Percentiles rank a stretch among this genome's conserved stretches.
Evolutionary conservation across 805 yeast genomes (phyloP).

Genomic region (Peterozyma toletana): DNA sequence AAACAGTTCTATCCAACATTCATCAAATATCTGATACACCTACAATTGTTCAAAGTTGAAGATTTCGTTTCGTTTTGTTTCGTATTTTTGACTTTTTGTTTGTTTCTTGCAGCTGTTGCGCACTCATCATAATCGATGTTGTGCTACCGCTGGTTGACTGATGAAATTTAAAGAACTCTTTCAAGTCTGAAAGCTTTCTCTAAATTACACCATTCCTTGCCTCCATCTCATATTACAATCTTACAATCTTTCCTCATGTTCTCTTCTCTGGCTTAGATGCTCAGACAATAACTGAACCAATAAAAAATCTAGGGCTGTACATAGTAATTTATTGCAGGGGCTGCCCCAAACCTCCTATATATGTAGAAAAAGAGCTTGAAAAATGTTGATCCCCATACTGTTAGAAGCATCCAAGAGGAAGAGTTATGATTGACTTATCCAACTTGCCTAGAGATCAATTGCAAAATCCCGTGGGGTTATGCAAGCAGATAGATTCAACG

Average conservation of each 20-base stretch:
- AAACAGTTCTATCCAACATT: slow-evolving; percentile 33
- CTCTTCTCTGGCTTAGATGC: too few relatives aligned
- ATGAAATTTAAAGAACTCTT: too few relatives aligned
- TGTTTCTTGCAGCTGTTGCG: too few relatives aligned
- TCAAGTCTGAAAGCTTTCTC: too few relatives aligned
- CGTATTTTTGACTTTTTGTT: not conserved
- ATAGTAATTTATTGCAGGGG: not conserved
- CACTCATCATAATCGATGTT: not conserved
- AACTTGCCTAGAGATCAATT: not conserved
- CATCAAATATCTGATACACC: slow-evolving; percentile 25
- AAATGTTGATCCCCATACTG: not conserved
- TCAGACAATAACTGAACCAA: too few relatives aligned
- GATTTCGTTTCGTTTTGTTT: not conserved
- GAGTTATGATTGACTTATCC: not conserved
- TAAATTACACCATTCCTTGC: too few relatives aligned
- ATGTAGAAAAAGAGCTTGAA: not conserved
- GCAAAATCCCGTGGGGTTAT: not conserved
- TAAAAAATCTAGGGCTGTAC: too few relatives aligned
- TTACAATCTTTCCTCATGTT: too few relatives aligned
- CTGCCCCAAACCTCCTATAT: not conserved
- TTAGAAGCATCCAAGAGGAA: not conserved
- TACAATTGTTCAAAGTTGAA: not conserved
- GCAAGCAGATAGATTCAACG: not conserved
- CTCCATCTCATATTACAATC: too few relatives aligned
- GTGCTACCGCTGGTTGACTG: too few relatives aligned